Percentiles rank a stretch among this genome's conserved stretches.
Conservation (phyloP, 1,284 basidiomycete species). For the Taiwanofungus camphoratus region DNA sequence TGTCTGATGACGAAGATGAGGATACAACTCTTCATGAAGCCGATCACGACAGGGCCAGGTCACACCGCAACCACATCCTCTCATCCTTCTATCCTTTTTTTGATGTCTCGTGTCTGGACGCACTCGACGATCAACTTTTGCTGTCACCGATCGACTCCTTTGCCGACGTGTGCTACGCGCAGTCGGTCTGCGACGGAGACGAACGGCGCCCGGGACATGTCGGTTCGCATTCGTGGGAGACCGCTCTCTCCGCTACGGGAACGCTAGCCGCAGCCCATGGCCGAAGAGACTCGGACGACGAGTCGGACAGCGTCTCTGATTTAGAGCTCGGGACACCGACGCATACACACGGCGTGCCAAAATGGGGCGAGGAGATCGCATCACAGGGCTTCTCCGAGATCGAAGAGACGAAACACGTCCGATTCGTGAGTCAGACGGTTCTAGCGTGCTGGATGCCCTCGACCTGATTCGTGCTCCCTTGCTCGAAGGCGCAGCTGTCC, state of each 20-base stretch:
- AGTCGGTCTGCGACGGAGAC: slow-evolving; percentile 1
- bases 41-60: neutral
- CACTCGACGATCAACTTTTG: slow-evolving; percentile 19
- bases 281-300: neutral
- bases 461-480: neutral
- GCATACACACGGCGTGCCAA: neutral
- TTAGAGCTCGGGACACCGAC: neutral
- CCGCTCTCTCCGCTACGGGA: no score
- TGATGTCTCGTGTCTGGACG: slow-evolving; percentile 14
- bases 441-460: neutral
- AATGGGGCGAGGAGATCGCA: neutral
- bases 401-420: neutral
- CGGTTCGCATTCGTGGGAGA: neutral
- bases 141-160: slow-evolving; percentile 19
- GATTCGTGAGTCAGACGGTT: neutral
- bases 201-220: neutral
- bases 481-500: neutral
- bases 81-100: slow-evolving; percentile 4
- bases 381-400: neutral
- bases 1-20: neutral
- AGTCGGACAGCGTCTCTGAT: neutral
- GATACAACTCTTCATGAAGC: neutral
- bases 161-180: slow-evolving; percentile 20
- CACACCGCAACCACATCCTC: neutral
- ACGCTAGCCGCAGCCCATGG: neutral